These are phyloP conservation scores for Collybiopsis luxurians DNA, from an alignment of 768 basidiomycete species.

Conservation along the genomic window DNA sequence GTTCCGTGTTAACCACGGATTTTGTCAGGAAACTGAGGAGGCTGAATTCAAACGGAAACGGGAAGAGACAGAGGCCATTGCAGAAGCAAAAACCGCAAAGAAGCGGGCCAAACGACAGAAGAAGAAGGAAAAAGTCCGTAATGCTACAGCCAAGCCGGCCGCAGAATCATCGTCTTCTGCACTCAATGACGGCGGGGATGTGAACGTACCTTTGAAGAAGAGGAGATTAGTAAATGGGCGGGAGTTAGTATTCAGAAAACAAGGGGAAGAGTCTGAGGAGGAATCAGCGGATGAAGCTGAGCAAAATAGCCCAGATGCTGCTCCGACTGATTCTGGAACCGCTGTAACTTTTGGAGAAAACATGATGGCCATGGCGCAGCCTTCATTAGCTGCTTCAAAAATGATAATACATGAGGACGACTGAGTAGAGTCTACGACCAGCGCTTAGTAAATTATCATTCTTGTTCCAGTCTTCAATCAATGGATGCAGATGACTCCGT, in stretches of 20 bases:
- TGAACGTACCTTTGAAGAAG: constrained; percentile 75
- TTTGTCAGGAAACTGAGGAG: constrained; percentile 74
- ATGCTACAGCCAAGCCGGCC: constrained; percentile 21
- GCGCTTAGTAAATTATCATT: too few species aligned
- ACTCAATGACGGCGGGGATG: constrained; percentile 24
- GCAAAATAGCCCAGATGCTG: neutral
- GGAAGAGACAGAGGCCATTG: constrained; percentile 62
- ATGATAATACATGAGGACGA: constrained; percentile 9
- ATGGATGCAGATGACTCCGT: constrained; percentile 27
- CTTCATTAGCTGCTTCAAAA: neutral
- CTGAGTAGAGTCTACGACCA: too few species aligned
- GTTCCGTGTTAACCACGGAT: too few species aligned
- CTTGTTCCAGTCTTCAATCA: too few species aligned
- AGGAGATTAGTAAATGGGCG: constrained; percentile 77
- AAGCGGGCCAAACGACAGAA: constrained; percentile 93
- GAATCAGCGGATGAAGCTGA: neutral
- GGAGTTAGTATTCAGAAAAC: constrained; percentile 39
- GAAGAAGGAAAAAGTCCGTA: constrained; percentile 76
- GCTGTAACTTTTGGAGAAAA: neutral
- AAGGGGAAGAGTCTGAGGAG: constrained; percentile 6
- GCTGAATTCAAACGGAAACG: constrained; percentile 76
- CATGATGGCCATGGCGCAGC: neutral
- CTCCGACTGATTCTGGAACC: neutral
- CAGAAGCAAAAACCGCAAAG: constrained; percentile 90
- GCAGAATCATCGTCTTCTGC: constrained; percentile 19